These are phyloP conservation scores for Plasmodium billcollinsi DNA, from an alignment of 169 alveolate genomes.

Conservation along the genomic window DNA sequence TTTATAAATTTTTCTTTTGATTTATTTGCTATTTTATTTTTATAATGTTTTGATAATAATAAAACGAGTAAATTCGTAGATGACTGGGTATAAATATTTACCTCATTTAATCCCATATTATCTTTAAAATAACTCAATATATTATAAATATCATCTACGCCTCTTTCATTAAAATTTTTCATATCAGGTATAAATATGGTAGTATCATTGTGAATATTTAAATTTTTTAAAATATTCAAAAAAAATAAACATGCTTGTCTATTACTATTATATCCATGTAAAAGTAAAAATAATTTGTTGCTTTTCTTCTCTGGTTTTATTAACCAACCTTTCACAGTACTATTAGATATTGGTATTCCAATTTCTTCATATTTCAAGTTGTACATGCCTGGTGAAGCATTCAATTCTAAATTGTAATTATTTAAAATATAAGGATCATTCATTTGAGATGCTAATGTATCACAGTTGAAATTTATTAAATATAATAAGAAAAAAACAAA, in stretches of 20 bases:
- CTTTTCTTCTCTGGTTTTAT: conserved; percentile 53
- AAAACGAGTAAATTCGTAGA: conserved; percentile 69
- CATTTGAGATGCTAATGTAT: conserved; percentile 35
- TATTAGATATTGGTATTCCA: conserved; percentile 36
- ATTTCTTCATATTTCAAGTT: conserved; percentile 63
- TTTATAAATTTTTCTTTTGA: conserved; percentile 65
- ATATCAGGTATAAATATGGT: conserved; percentile 72
- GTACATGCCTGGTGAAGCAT: conserved; percentile 54
- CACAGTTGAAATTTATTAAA: conserved; percentile 69
- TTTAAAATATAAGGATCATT: conserved; percentile 67
- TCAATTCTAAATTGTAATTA: conserved; percentile 50
- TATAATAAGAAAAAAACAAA: conserved; percentile 55
- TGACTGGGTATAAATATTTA: conserved; percentile 61
- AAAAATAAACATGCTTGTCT: conserved; percentile 72
- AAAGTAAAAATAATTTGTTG: conserved; percentile 58
- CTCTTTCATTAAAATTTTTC: conserved; percentile 53
- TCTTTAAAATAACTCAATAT: conserved; percentile 47
- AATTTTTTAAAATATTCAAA: conserved; percentile 68
- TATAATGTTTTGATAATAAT: conserved; percentile 59
- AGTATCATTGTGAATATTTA: conserved; percentile 67
- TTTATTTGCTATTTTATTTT: conserved; percentile 59
- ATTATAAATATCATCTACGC: conserved; percentile 69
- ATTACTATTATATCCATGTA: conserved; percentile 70
- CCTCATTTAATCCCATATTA: conserved; percentile 66
- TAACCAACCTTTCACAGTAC: conserved; percentile 57